Evolutionary conservation across 2,329 filamentous ascomycete genomes (phyloP), one percentile per base, ranked within the genome.

Genomic region (Trichoderma sp.): DNA sequence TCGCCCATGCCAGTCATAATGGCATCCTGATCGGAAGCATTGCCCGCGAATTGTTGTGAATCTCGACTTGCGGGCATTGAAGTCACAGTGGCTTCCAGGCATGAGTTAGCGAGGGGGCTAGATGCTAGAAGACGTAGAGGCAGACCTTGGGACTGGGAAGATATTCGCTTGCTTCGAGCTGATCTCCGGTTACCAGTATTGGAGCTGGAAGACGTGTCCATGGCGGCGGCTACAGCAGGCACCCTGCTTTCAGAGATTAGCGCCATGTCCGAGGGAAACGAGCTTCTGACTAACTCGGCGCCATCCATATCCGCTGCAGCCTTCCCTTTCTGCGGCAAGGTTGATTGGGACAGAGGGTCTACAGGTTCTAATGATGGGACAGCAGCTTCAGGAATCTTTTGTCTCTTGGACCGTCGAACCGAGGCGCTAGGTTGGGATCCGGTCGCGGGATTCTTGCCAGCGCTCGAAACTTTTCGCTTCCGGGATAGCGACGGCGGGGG

Each of bases 401-500:
- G 88, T 79, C 90, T 87, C 82, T 92, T 94, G 78, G 88, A 83
- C 79, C 87, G 87, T 80, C 88, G 86, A 75, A 84, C 78, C 70
- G 85, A 79, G 59, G 79, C 74, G 68, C 71, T 73, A 39, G 76
- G 65, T 27, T 73, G 73, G 29, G 74, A 58, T 32, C 71, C 54
- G 45, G 71, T 70, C 39, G 78, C 75, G 69, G 84, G 81, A 74
- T 78, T 84, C 69, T 80, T 80, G 72, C 87, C 87, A 73, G 81
- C 83, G 71, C 83, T 80, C 71, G 87, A 79, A 71, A 84, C 85
- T 83, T 96, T 97, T 78, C 94, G 90, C 84, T 97, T 97, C 77
- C 90, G 87, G 70, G 87, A 80, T 69, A 83, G 76, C 74, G 83
- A 79, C 70, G 80, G 81, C 50, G 72, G 73, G 73, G 76, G 73